Evolutionary conservation across 352 stramenopile genomes (phyloP), one percentile per base, ranked within the genome.

Genomic region (Pythium rhizo-oryzae): DNA sequence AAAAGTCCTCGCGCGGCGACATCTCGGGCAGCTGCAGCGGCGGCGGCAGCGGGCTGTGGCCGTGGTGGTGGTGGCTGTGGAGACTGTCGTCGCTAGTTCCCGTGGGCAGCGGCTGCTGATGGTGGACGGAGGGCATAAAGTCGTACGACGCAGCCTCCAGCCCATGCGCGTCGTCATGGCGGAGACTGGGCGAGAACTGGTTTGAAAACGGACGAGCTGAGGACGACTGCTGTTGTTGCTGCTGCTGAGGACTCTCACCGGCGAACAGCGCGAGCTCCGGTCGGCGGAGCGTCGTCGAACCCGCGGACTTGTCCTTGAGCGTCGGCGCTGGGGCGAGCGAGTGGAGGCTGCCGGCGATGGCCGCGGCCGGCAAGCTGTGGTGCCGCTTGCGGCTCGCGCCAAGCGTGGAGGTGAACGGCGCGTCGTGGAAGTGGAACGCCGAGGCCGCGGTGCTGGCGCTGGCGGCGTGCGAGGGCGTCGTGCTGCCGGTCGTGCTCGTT

Each of bases 1-100:
- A 77, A 56, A 80, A 88, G 41, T 89, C 82, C 68, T 92, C 84
- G 0, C 84, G 78, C 16, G 84, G 84, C 37, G 82, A 89, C 24
- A 75, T 86, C n/a, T 90, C 78, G 21, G 66, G 72, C 3, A 69
- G 73, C 18, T 77, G 65, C 21, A 75, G 73, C n/a, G 67, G 35
- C 18, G 47, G 67, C n/a, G 43, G 23, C 19, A 54, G 57, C 11
- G 15, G 15, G 37, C 23, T 24, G 18, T 53, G 39, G 41, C 21
- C 28, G 11, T 47, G 41, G 50, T 57, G 25, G 16, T 19, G 4
- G 37, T 23, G 30, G 28, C 44, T 28, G 41, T 8, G 4, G 37
- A 39, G 30, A 24, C 44, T 28, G 41, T 8, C 9, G 44, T 13
- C 23, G 41, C 37, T 39, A 13, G 43, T 39, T 16, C 33, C 9